Conservation (phyloP, 139 green algal species). For the Chlorella vulgaris region DNA sequence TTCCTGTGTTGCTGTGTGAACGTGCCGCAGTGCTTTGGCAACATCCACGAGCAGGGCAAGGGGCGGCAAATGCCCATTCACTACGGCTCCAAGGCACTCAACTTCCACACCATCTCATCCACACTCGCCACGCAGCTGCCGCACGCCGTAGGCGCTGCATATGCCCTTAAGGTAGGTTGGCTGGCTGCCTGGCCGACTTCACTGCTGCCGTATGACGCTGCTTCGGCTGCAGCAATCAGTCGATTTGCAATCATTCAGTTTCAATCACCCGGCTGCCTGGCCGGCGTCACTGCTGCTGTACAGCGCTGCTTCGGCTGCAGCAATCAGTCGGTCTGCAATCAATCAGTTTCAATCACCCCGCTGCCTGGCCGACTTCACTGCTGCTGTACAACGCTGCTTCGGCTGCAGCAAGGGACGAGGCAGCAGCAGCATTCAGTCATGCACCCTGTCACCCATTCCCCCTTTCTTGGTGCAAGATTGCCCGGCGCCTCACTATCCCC, state of each 20-base stretch:
- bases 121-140: constrained; percentile 92
- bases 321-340: no score
- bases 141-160: constrained; percentile 91
- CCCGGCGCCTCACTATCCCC: neutral
- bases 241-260: no score
- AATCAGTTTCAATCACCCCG: neutral
- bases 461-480: no score
- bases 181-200: neutral
- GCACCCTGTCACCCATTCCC: no score
- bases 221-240: no score
- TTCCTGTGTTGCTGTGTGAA: neutral
- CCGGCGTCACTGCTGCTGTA: no score
- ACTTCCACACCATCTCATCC: constrained; percentile 93
- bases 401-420: neutral
- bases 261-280: no score
- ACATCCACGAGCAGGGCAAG: constrained; percentile 77
- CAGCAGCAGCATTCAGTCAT: neutral
- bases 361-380: no score
- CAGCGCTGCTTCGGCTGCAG: no score
- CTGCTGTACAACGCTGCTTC: no score
- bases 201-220: no score
- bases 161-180: constrained; percentile 83
- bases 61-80: constrained; percentile 97
- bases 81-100: constrained; percentile 79
- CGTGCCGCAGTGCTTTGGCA: constrained; percentile 79